A percentile compares a stretch with the other conserved stretches of the same genome.
These are phyloP conservation scores for Boletellus deceptivus DNA, from an alignment of 1,284 basidiomycete species.

Conservation along the genomic window DNA sequence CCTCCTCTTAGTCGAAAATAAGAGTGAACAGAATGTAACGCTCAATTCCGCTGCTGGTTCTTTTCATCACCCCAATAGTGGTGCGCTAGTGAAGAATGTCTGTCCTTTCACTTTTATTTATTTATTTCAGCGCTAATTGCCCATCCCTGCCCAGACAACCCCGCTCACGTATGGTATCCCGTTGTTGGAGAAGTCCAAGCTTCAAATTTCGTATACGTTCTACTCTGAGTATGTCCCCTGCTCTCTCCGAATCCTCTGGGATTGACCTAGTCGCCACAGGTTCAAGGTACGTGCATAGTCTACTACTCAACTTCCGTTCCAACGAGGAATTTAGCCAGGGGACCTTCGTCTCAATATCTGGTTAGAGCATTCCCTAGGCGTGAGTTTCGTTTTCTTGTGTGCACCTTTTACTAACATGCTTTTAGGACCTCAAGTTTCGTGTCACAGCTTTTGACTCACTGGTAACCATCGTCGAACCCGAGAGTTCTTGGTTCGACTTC, in stretches of 20 bases:
- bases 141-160: slow-evolving; percentile 50
- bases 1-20: slow-evolving; percentile 70
- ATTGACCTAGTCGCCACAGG: slow-evolving; percentile 38
- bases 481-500: slow-evolving; percentile 75
- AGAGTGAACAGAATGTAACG: slow-evolving; percentile 73
- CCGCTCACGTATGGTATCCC: slow-evolving; percentile 58
- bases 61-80: slow-evolving; percentile 66
- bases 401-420: background rate
- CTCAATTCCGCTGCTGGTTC: slow-evolving; percentile 70
- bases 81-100: slow-evolving; percentile 74
- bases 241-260: background rate
- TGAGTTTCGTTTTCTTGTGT: slow-evolving; percentile 35
- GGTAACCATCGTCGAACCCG: slow-evolving; percentile 81
- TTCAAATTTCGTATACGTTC: slow-evolving; percentile 74
- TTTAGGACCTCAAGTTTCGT: slow-evolving; percentile 55
- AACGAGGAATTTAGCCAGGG: slow-evolving; percentile 52
- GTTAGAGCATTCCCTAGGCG: slow-evolving; percentile 70
- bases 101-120: slow-evolving; percentile 32
- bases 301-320: background rate
- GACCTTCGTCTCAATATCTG: slow-evolving; percentile 79
- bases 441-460: slow-evolving; percentile 77
- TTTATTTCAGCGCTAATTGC: background rate
- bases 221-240: slow-evolving; percentile 74
- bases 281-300: slow-evolving; percentile 51
- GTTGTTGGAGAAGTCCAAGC: slow-evolving; percentile 61